Percentiles rank a stretch among this genome's conserved stretches.
phyloP scores from a whole-genome alignment of 352 stramenopile species.

The Globisporangium cylindrosporum region DNA sequence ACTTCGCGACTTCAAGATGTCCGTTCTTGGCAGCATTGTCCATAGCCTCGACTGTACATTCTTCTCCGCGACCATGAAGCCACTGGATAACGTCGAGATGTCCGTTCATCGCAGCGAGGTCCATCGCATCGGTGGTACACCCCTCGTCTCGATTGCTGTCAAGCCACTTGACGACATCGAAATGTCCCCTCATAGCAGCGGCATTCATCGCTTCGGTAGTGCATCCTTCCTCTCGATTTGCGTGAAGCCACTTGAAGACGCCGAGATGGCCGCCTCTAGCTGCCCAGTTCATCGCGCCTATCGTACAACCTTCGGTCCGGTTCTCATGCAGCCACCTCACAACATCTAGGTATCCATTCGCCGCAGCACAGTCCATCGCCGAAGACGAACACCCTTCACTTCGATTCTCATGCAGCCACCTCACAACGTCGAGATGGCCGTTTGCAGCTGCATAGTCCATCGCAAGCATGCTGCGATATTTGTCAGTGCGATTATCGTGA shows the following conservation, averaged over 20 bases:
- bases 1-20: neutral
- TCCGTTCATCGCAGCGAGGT: neutral
- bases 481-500: neutral
- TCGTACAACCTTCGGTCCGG: neutral
- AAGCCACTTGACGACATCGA: slow-evolving; percentile 6
- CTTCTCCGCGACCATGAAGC: neutral
- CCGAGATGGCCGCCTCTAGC: neutral
- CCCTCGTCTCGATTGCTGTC: neutral
- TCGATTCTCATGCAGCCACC: neutral
- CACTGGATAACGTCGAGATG: neutral
- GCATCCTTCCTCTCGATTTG: neutral
- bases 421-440: neutral
- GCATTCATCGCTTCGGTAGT: neutral
- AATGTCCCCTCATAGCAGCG: neutral
- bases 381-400: neutral
- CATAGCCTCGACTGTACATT: neutral
- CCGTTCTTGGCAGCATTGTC: neutral
- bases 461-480: neutral
- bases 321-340: neutral
- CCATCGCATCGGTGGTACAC: neutral
- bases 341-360: neutral
- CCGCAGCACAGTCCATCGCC: neutral
- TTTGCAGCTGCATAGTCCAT: neutral
- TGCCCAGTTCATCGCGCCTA: neutral
- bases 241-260: neutral